A percentile compares a stretch with the other conserved stretches of the same genome.
These are phyloP conservation scores for Suillus decipiens DNA, from an alignment of 768 basidiomycete genomes.

Conservation along the genomic window DNA sequence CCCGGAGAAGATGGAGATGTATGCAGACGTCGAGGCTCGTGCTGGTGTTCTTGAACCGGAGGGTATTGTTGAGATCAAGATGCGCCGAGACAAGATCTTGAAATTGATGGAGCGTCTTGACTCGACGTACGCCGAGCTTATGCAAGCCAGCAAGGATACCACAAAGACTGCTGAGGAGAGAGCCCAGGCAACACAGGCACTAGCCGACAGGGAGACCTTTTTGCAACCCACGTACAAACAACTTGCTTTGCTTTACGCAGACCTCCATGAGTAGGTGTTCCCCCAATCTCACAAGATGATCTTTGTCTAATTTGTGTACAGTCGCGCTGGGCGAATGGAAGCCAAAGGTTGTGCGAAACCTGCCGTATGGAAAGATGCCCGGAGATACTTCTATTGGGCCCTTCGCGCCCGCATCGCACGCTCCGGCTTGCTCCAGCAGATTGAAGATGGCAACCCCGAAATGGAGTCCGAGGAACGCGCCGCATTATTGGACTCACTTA, in stretches of 20 bases:
- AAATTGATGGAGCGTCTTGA: constrained; percentile 94
- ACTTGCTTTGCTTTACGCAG: constrained; percentile 91
- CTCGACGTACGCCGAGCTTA: constrained; percentile 74
- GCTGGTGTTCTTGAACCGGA: constrained; percentile 97
- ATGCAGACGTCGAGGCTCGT: constrained; percentile 92
- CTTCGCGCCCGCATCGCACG: constrained; percentile 80
- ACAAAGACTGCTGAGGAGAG: constrained; percentile 76
- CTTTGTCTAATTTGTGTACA: constrained; percentile 33
- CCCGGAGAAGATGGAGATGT: constrained; percentile 98
- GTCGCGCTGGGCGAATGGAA: constrained; percentile 94
- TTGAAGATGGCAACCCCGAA: constrained; percentile 73
- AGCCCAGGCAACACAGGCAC: constrained; percentile 61
- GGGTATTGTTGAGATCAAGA: constrained; percentile 96
- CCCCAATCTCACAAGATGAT: constrained; percentile 5
- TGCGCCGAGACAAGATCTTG: constrained; percentile 92
- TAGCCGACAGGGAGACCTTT: constrained; percentile 75
- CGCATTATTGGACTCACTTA: constrained; percentile 62
- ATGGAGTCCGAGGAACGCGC: constrained; percentile 67
- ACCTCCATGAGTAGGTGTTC: constrained; percentile 86
- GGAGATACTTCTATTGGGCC: constrained; percentile 93
- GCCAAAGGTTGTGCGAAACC: constrained; percentile 94
- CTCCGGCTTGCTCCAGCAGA: constrained; percentile 59
- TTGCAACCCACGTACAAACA: constrained; percentile 92
- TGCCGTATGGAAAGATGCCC: constrained; percentile 84
- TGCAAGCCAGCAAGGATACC: constrained; percentile 76